Percentiles rank a stretch among this genome's conserved stretches.
phyloP scores from a whole-genome alignment of 768 basidiomycete species.

The Phaeolepiota aurea region DNA sequence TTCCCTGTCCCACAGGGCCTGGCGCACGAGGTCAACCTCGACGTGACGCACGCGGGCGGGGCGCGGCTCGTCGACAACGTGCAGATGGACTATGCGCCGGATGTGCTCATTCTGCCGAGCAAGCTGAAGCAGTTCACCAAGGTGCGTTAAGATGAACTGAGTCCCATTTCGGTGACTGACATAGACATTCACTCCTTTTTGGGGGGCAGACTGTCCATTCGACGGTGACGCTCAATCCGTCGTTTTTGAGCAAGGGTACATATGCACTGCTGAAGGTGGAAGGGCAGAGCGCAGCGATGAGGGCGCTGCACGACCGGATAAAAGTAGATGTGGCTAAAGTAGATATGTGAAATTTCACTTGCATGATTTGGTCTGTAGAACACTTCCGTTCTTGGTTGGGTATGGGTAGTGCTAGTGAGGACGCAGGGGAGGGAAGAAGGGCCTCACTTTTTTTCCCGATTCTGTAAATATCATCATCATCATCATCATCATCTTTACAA shows the following conservation, averaged over 20 bases:
- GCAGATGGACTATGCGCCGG: conserved; percentile 51
- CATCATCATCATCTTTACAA: conserved; percentile 1
- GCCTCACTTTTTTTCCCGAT: not conserved
- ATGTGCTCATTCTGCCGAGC: conserved; percentile 84
- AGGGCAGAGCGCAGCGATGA: conserved; percentile 11
- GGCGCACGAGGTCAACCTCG: conserved; percentile 79
- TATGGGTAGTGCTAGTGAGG: no score
- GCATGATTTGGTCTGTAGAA: not conserved
- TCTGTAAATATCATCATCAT: not conserved
- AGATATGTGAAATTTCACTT: conserved; percentile 9
- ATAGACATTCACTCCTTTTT: conserved; percentile 3
- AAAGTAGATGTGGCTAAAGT: conserved; percentile 24
- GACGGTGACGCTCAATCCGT: conserved; percentile 81
- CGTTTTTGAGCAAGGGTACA: conserved; percentile 55
- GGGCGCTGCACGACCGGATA: conserved; percentile 24
- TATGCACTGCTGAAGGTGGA: conserved; percentile 40
- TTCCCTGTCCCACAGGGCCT: conserved; percentile 80
- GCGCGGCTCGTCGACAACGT: conserved; percentile 27
- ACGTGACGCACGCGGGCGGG: conserved; percentile 65
- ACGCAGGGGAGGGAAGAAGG: no score
- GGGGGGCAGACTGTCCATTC: conserved; percentile 59
- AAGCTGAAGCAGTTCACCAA: conserved; percentile 86
- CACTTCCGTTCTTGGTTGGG: not conserved
- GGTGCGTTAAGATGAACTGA: conserved; percentile 33
- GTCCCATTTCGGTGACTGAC: no score